phyloP scores from a whole-genome alignment of 768 basidiomycete genomes.

The Termitomyces sp. region DNA sequence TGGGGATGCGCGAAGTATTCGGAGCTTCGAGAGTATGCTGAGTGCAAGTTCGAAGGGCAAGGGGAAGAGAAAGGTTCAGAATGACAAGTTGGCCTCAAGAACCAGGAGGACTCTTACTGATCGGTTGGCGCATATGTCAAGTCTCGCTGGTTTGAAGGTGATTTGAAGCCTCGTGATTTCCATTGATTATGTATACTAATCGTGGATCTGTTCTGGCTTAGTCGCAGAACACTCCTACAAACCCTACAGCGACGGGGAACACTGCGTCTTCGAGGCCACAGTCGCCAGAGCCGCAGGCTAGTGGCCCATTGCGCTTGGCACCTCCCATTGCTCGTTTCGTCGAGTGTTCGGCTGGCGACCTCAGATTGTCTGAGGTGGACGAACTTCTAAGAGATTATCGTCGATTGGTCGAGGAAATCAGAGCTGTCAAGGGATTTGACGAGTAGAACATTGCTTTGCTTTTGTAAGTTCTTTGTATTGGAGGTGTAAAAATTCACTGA shows the following conservation, averaged over 20 bases:
- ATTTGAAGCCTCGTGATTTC: background rate
- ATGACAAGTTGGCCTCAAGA: conserved; percentile 10
- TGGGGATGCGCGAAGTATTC: conserved; percentile 70
- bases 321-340: conserved; percentile 69
- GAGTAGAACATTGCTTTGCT: conserved; percentile 17
- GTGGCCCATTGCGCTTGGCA: conserved; percentile 33
- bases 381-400: conserved; percentile 80
- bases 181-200: background rate
- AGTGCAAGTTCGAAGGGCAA: conserved; percentile 31
- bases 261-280: conserved; percentile 32
- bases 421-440: conserved; percentile 53
- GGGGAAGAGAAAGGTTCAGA: conserved; percentile 16
- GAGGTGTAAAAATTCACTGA: background rate
- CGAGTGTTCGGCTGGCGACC: conserved; percentile 67
- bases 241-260: conserved; percentile 19
- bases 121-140: conserved; percentile 74
- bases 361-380: conserved; percentile 75
- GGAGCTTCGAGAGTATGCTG: conserved; percentile 87
- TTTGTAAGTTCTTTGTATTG: background rate
- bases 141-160: conserved; percentile 43
- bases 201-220: conserved; percentile 2
- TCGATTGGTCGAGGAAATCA: conserved; percentile 65
- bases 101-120: conserved; percentile 73
- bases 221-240: conserved; percentile 21
- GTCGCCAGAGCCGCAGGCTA: conserved; percentile 20